Evolutionary conservation across 371 early-diverging fungal genomes (phyloP).

Genomic region (Umbelopsis sp.): DNA sequence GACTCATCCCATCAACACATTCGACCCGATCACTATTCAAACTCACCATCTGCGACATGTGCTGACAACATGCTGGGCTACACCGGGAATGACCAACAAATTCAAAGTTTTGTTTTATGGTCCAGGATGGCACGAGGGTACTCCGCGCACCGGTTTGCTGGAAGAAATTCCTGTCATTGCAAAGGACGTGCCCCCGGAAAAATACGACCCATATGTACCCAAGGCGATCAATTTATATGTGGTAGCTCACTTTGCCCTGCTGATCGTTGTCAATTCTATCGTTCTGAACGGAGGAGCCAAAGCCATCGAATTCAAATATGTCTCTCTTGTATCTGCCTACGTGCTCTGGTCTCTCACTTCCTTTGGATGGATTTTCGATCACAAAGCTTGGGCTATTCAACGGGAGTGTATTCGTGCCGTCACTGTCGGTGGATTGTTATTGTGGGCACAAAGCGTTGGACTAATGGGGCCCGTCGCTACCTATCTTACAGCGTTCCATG

Average conservation of each 20-base stretch:
- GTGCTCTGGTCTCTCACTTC: conserved; percentile 26
- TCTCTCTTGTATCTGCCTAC: conserved; percentile 11
- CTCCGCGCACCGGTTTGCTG: conserved; percentile 46
- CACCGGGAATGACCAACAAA: conserved; percentile 44
- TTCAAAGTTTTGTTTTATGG: conserved; percentile 60
- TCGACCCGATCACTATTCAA: conserved; percentile 56
- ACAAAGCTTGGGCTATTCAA: conserved; percentile 20
- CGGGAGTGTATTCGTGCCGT: conserved; percentile 23
- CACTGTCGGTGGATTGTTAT: conserved; percentile 9
- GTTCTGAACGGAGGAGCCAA: conserved; percentile 19
- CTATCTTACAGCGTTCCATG: conserved; percentile 6
- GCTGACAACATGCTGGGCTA: conserved; percentile 34
- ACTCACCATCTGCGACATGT: conserved; percentile 51
- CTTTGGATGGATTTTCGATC: conserved; percentile 33
- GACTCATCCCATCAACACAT: conserved; percentile 60
- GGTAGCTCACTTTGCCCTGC: conserved; percentile 34
- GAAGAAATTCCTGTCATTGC: conserved; percentile 51
- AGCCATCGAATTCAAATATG: conserved; percentile 16
- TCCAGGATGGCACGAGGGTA: conserved; percentile 60
- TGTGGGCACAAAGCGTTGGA: background rate
- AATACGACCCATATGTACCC: conserved; percentile 50
- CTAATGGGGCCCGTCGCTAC: background rate
- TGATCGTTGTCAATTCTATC: conserved; percentile 29
- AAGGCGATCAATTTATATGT: conserved; percentile 41
- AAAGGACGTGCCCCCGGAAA: conserved; percentile 44